phyloP scores from a whole-genome alignment of 306 rosid species.

The Rosa multiflora region DNA sequence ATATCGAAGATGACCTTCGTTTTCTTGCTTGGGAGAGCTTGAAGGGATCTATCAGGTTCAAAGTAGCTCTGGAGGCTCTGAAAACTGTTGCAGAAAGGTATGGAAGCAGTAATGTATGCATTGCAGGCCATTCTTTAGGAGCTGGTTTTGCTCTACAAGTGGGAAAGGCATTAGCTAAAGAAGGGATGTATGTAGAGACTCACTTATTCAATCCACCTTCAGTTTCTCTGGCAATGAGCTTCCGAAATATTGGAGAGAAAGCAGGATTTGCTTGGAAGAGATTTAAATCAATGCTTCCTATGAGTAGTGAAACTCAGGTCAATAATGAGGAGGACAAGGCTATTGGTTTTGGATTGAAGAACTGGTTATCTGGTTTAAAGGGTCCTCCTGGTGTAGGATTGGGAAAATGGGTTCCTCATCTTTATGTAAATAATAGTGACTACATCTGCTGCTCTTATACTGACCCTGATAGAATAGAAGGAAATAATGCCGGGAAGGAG shows the following conservation, averaged over 20 bases:
- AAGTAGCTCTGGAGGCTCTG: constrained; percentile 57
- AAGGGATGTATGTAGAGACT: constrained; percentile 76
- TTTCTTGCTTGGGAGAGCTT: constrained; percentile 96
- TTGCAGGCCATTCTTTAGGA: constrained; percentile 93
- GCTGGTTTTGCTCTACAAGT: constrained; percentile 96
- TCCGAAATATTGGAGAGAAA: constrained; percentile 64
- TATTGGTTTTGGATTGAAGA: constrained; percentile 35
- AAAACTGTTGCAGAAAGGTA: constrained; percentile 53
- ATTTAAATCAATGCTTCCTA: constrained; percentile 70
- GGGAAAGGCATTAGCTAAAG: constrained; percentile 83
- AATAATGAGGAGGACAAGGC: constrained; percentile 33
- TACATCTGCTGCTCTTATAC: constrained; percentile 87
- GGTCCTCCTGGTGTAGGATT: constrained; percentile 37
- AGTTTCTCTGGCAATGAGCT: constrained; percentile 73
- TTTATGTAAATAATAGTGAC: constrained; percentile 87
- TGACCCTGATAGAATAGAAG: constrained; percentile 45
- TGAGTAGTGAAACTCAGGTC: constrained; percentile 37
- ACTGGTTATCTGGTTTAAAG: constrained; percentile 48
- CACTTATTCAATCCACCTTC: constrained; percentile 98
- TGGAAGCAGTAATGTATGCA: constrained; percentile 73
- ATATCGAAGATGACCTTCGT: constrained; percentile 90
- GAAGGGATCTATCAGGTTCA: constrained; percentile 84
- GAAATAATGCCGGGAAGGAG: constrained; percentile 44
- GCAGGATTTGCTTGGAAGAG: constrained; percentile 78
- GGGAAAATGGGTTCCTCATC: constrained; percentile 81